Conservation (phyloP, 2,329 filamentous ascomycete genomes). For the Arthrobotrys sinensis region DNA sequence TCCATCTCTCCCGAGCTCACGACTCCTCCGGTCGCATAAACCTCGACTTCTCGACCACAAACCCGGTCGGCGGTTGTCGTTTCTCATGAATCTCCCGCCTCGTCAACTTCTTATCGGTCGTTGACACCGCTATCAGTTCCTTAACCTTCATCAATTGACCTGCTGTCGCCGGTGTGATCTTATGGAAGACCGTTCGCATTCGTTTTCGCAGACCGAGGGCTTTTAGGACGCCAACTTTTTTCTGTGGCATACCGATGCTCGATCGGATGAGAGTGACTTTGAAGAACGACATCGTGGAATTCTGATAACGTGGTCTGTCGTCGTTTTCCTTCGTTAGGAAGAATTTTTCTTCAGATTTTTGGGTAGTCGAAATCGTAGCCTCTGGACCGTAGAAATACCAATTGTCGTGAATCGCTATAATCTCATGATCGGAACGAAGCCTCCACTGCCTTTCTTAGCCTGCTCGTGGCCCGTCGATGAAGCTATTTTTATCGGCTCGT, state of each 20-base stretch:
- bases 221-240: constrained; percentile 83
- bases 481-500: not conserved
- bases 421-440: constrained; percentile 16
- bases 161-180: constrained; percentile 83
- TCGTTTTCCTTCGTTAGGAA: constrained; percentile 9
- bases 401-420: constrained; percentile 36
- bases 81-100: constrained; percentile 79
- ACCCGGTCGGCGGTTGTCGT: constrained; percentile 83
- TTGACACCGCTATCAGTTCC: constrained; percentile 86
- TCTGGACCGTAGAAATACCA: constrained; percentile 5
- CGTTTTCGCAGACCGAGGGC: constrained; percentile 89
- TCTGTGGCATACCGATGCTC: constrained; percentile 86
- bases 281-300: constrained; percentile 80
- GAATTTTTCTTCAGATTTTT: constrained; percentile 5
- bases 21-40: constrained; percentile 32
- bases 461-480: constrained; percentile 1
- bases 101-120: constrained; percentile 78
- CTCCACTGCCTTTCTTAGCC: constrained; percentile 12
- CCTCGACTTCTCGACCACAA: constrained; percentile 78
- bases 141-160: constrained; percentile 96
- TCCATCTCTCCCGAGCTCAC: not conserved
- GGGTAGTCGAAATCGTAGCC: constrained; percentile 3
- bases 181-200: constrained; percentile 89
- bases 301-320: constrained; percentile 37
- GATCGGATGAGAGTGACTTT: constrained; percentile 91